These are phyloP conservation scores for Helminthosporium solani DNA, from an alignment of 2,329 filamentous ascomycete species.

Conservation along the genomic window DNA sequence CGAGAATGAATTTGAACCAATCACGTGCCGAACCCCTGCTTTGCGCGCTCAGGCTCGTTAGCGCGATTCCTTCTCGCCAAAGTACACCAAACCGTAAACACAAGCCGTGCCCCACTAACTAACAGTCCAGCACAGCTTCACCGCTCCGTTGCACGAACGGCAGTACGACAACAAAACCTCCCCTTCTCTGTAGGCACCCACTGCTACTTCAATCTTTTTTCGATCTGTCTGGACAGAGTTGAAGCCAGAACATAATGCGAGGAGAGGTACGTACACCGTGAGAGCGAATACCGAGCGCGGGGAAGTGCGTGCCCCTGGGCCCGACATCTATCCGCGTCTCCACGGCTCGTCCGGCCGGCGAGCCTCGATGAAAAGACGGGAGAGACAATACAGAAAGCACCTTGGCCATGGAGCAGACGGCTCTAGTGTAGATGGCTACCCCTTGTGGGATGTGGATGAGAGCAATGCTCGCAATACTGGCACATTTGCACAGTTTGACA, in stretches of 20 bases:
- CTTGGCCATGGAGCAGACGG: not conserved
- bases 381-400: not conserved
- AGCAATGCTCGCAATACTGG: not conserved
- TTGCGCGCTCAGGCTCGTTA: not conserved
- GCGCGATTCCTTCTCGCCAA: conserved; percentile 1
- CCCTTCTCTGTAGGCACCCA: not conserved
- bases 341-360: not conserved
- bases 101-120: conserved; percentile 7
- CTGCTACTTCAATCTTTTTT: conserved; percentile 15
- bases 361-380: not conserved
- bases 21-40: not conserved
- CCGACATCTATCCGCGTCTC: not conserved
- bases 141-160: conserved; percentile 11
- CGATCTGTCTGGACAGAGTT: conserved; percentile 40
- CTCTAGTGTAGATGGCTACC: no score
- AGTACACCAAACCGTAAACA: conserved; percentile 3
- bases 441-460: no score
- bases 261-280: conserved; percentile 39
- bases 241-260: conserved; percentile 38
- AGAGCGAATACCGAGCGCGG: not conserved
- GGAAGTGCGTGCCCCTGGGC: no score
- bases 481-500: not conserved
- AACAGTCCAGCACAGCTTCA: conserved; percentile 8
- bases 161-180: conserved; percentile 5
- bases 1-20: no score